Evolutionary conservation across 2,329 filamentous ascomycete species (phyloP).

Genomic region (Oidium heveae): DNA sequence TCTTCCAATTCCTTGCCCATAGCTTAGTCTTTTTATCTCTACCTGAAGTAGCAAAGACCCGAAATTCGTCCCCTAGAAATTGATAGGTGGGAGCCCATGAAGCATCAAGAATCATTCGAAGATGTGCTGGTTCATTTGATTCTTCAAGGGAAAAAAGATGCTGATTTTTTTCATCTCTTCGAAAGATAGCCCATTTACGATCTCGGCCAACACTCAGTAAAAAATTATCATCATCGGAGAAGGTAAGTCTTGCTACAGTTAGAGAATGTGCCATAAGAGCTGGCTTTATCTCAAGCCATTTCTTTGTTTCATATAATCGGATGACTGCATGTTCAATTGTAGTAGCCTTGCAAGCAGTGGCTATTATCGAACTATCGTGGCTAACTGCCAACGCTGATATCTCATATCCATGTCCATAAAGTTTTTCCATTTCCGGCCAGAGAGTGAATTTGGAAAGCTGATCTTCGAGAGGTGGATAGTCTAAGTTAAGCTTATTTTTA

Average conservation of each 20-base stretch:
- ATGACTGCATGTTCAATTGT: slow-evolving; percentile 89
- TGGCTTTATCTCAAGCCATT: slow-evolving; percentile 72
- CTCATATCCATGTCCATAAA: slow-evolving; percentile 95
- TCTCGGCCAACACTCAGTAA: slow-evolving; percentile 80
- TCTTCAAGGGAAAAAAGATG: slow-evolving; percentile 29
- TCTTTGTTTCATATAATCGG: slow-evolving; percentile 61
- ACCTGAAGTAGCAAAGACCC: slow-evolving; percentile 61
- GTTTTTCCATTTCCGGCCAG: slow-evolving; percentile 88
- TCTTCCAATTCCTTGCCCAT: slow-evolving; percentile 23
- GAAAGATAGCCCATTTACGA: slow-evolving; percentile 71
- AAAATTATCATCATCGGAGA: slow-evolving; percentile 47
- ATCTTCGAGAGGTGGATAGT: slow-evolving; percentile 69
- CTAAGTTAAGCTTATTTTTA: slow-evolving; percentile 27
- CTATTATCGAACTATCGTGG: slow-evolving; percentile 49
- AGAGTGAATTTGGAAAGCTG: slow-evolving; percentile 71
- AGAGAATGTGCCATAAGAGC: slow-evolving; percentile 64
- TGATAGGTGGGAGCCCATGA: slow-evolving; percentile 38
- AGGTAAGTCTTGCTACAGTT: slow-evolving; percentile 61
- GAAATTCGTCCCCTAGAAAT: slow-evolving; percentile 11
- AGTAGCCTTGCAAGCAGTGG: slow-evolving; percentile 80
- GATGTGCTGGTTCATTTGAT: slow-evolving; percentile 61
- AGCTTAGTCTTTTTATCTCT: slow-evolving; percentile 66
- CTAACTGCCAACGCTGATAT: slow-evolving; percentile 68
- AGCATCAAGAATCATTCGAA: slow-evolving; percentile 74
- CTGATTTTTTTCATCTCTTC: slow-evolving; percentile 19